Percentiles rank a stretch among this genome's conserved stretches.
phyloP scores from a whole-genome alignment of 2,329 filamentous ascomycete genomes.

The Colletotrichum sp. region DNA sequence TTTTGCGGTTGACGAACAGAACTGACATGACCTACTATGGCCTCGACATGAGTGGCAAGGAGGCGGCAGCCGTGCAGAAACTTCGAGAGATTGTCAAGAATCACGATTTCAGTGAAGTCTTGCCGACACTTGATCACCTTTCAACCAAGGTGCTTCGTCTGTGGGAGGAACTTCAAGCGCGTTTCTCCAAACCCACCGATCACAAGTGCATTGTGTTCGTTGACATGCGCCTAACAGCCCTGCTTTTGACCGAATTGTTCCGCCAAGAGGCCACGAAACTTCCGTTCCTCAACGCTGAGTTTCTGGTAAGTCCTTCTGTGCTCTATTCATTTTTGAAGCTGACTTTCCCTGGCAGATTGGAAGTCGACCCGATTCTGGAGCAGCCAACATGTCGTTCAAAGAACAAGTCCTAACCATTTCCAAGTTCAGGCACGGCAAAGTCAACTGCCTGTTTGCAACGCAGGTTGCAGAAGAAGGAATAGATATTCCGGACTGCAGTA shows the following conservation, averaged over 20 bases:
- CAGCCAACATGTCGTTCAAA: conserved; percentile 62
- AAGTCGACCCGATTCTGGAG: background rate
- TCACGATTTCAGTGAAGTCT: conserved; percentile 48
- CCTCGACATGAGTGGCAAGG: conserved; percentile 48
- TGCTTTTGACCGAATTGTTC: conserved; percentile 74
- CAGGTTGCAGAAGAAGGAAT: conserved; percentile 73
- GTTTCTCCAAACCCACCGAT: conserved; percentile 64
- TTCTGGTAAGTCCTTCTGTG: conserved; percentile 57
- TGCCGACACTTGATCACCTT: conserved; percentile 43
- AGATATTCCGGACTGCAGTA: conserved; percentile 71
- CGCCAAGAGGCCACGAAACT: conserved; percentile 58
- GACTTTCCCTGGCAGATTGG: conserved; percentile 1
- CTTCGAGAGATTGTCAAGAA: conserved; percentile 61
- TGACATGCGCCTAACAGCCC: conserved; percentile 77
- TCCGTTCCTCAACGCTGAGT: conserved; percentile 62
- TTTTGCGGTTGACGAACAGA: conserved; percentile 64
- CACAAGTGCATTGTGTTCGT: conserved; percentile 89
- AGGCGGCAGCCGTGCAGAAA: conserved; percentile 61
- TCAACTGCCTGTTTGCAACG: conserved; percentile 71
- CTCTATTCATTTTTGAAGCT: background rate
- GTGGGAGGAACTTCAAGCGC: conserved; percentile 60
- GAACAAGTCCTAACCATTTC: conserved; percentile 77
- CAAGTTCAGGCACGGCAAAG: conserved; percentile 62
- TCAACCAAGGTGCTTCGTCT: conserved; percentile 78
- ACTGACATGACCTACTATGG: conserved; percentile 37